Percentiles rank a stretch among this genome's conserved stretches.
phyloP scores from a whole-genome alignment of 2,329 filamentous ascomycete species.

The Rhynchosporium agropyri region DNA sequence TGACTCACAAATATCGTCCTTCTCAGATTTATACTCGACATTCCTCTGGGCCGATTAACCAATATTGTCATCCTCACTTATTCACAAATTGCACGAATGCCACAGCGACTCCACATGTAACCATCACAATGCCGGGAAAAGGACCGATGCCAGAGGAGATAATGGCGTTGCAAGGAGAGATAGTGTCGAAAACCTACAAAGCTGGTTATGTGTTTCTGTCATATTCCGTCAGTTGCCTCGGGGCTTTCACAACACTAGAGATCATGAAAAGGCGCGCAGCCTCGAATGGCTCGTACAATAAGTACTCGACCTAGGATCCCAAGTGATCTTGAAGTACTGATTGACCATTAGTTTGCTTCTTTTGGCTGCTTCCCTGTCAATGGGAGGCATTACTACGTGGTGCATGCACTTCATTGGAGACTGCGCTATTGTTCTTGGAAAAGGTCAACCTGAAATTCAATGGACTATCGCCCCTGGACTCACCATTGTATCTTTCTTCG shows the following conservation, averaged over 20 bases:
- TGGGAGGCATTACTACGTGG: slow-evolving; percentile 77
- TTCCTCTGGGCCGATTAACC: not conserved
- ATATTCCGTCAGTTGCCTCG: slow-evolving; percentile 71
- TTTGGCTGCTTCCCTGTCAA: slow-evolving; percentile 64
- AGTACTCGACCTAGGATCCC: slow-evolving; percentile 50
- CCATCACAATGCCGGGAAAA: slow-evolving; percentile 1
- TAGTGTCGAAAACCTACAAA: slow-evolving; percentile 38
- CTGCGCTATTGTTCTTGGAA: slow-evolving; percentile 70
- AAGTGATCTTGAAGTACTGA: not conserved
- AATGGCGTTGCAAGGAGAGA: slow-evolving; percentile 22
- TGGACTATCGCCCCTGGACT: slow-evolving; percentile 73
- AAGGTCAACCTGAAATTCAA: slow-evolving; percentile 64
- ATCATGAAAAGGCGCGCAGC: slow-evolving; percentile 77
- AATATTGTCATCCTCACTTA: not conserved
- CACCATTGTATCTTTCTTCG: slow-evolving; percentile 76
- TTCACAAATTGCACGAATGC: not conserved
- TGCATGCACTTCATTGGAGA: slow-evolving; percentile 85
- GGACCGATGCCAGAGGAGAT: slow-evolving; percentile 6
- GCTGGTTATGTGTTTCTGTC: slow-evolving; percentile 69
- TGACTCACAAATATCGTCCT: not conserved
- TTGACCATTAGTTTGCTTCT: slow-evolving; percentile 57
- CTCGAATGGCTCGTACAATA: slow-evolving; percentile 67
- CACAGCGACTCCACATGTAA: not conserved
- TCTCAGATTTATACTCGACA: not conserved
- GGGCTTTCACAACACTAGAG: slow-evolving; percentile 78